These are phyloP conservation scores for Xylaria curta DNA, from an alignment of 495 filamentous ascomycete species.

Conservation along the genomic window DNA sequence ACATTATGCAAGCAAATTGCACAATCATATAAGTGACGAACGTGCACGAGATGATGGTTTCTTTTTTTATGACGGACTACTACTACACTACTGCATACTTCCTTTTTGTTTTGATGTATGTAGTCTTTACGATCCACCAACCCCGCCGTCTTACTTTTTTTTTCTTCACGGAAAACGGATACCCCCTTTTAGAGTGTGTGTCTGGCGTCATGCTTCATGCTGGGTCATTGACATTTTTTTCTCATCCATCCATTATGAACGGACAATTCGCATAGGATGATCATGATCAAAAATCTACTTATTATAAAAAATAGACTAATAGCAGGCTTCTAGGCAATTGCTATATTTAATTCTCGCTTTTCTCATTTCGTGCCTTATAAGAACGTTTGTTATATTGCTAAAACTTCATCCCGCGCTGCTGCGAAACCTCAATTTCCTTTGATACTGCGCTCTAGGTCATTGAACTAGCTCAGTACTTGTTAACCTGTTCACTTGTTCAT, in stretches of 20 bases:
- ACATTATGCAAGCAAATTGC: constrained; percentile 38
- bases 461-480: neutral
- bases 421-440: neutral
- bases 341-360: neutral
- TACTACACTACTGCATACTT: neutral
- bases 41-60: constrained; percentile 20
- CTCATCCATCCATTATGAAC: constrained; percentile 3
- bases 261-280: neutral
- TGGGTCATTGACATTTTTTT: constrained; percentile 31
- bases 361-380: neutral
- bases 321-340: constrained; percentile 20
- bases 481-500: neutral
- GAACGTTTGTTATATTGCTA: neutral
- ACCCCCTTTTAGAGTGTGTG: constrained; percentile 41
- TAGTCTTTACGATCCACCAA: constrained; percentile 19
- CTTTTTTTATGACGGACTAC: constrained; percentile 5
- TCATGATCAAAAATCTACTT: constrained; percentile 6
- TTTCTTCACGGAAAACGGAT: constrained; percentile 28
- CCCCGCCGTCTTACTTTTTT: neutral
- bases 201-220: constrained; percentile 27
- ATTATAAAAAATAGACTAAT: constrained; percentile 30
- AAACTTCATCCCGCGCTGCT: neutral
- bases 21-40: constrained; percentile 28
- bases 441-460: neutral
- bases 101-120: constrained; percentile 19